phyloP scores from a whole-genome alignment of 2,329 filamentous ascomycete species.

The Fusarium chuoi region DNA sequence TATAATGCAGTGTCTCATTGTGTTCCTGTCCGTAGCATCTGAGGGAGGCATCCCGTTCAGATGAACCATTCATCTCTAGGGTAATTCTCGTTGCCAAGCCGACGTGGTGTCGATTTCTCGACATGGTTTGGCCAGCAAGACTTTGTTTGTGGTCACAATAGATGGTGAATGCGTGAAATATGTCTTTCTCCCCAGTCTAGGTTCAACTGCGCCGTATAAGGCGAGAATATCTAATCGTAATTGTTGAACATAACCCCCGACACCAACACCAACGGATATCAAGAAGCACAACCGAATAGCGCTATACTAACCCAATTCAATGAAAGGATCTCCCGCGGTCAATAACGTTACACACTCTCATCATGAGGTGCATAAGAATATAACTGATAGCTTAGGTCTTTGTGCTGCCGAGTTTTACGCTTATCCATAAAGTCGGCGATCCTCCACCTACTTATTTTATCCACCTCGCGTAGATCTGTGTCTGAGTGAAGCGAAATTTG shows the following conservation, averaged over 20 bases:
- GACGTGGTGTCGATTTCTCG: background rate
- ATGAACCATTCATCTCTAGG: slow-evolving; percentile 5
- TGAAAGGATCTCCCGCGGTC: too few relatives aligned
- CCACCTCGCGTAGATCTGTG: slow-evolving; percentile 5
- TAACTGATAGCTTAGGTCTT: background rate
- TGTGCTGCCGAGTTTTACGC: background rate
- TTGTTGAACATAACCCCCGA: background rate
- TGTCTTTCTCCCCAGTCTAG: background rate
- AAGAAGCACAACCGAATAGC: background rate
- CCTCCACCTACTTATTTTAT: background rate
- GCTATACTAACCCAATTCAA: background rate
- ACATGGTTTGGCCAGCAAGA: background rate
- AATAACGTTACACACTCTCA: background rate
- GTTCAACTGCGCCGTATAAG: background rate
- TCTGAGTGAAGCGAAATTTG: background rate
- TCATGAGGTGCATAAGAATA: background rate
- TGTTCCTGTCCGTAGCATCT: background rate
- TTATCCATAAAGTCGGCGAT: background rate
- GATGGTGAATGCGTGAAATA: background rate
- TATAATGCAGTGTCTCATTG: background rate
- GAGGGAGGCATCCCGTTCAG: background rate
- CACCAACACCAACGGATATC: background rate
- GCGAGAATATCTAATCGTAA: background rate
- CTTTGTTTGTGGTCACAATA: background rate
- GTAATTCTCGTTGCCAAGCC: slow-evolving; percentile 7